Base-by-base conservation (phyloP, 164 flowering plant genomes). In the Umbilicus rupestris region DNA sequence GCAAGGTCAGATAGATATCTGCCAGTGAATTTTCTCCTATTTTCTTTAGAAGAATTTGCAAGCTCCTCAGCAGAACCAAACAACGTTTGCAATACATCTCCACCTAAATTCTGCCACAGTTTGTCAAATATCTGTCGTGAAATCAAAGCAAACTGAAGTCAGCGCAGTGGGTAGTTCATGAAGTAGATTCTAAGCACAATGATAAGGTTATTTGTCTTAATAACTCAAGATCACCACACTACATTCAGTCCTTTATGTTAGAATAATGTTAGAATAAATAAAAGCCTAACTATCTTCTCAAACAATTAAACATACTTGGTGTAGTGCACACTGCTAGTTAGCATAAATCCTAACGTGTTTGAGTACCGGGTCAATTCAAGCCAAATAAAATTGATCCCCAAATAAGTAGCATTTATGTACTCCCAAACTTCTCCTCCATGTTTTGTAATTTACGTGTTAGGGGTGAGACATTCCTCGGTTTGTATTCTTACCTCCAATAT, bases 91-190 rank as follows among this genome's bases (percentile, higher is more conserved):
- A 95, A 66, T 17, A 92, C 89, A 70, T 95, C 99, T 71, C 90
- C 96, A 65, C 83, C 87, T 80, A 95, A 87, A 75, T 78, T 92
- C 78, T 89, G 99, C 74, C 89, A 87, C 26, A 95, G 84, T 75
- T 82, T 95, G 78, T 95, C 99, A 79, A 95, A 92, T 77, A 95
- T 87, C 99, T 94, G 90, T 30, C 50, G 76, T n/a, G 37, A 29
- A 75, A 39, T 41, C 17, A 17, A 57, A 66, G 45, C 0, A 31
- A 31, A 33, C 0, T 45, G 8, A 5, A 33, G 35, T 55, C 33
- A 55, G 60, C 60, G 3, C 11, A 55, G 29, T 55, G 7, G 14
- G 35, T 12, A 29, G 60, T 28, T 55, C 11, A 55, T 26, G 9
- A 8, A 28, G 3, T 29, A 24, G 14, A 24, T 24, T 52, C 29